Conservation (phyloP, 495 filamentous ascomycete species). For the Barbatosphaeria neglecta region DNA sequence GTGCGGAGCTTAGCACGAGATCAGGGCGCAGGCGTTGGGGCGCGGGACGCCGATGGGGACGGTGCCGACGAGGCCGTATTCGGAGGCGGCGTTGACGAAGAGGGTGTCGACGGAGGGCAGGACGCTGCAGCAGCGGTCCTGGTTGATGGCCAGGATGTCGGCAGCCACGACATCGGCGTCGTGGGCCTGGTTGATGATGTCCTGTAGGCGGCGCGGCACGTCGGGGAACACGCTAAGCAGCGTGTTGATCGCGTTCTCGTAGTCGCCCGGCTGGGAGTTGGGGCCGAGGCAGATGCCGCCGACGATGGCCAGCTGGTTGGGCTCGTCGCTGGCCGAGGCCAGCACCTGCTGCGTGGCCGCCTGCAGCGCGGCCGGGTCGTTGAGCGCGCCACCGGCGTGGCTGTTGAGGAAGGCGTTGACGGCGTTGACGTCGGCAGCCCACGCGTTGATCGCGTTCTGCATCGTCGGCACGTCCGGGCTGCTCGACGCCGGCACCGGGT, state of each 20-base stretch:
- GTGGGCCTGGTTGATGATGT: not conserved
- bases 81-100: not conserved
- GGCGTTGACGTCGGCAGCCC: not conserved
- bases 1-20: not conserved
- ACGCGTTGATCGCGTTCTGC: not conserved
- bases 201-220: not conserved
- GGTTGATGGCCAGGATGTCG: not conserved
- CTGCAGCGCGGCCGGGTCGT: not conserved
- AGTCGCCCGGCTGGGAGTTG: not conserved
- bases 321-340: not conserved
- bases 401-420: conserved; percentile 1
- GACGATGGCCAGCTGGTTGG: not conserved
- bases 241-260: not conserved
- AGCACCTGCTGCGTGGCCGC: not conserved
- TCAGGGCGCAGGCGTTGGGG: not conserved
- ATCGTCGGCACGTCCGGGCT: not conserved
- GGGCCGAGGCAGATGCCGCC: not conserved
- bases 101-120: not conserved
- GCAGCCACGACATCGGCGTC: not conserved
- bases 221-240: not conserved
- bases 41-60: not conserved
- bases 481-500: not conserved
- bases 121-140: not conserved
- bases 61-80: not conserved
- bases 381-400: not conserved